Percentiles rank a stretch among this genome's conserved stretches.
These are phyloP conservation scores for Vitis rupestris DNA, from an alignment of 164 flowering plant genomes.

Conservation along the genomic window DNA sequence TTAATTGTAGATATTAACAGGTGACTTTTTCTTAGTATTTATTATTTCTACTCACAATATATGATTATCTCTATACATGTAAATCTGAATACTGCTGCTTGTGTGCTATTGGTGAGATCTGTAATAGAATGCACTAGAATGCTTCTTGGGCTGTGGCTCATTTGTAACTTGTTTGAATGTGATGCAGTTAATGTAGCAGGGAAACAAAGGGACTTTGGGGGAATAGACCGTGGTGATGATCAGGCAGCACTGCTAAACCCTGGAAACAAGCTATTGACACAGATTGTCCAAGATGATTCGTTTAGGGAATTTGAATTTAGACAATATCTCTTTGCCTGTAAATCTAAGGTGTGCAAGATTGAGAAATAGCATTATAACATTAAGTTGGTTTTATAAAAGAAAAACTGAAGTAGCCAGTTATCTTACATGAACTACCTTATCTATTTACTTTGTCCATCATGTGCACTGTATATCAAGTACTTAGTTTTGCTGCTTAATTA, in stretches of 20 bases:
- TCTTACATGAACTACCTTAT: background rate
- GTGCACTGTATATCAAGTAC: too few species aligned
- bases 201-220: constrained; percentile 84
- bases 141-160: background rate
- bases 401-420: background rate
- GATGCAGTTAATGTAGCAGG: constrained; percentile 65
- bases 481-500: too few species aligned
- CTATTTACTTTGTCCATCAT: background rate
- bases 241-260: constrained; percentile 80
- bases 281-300: constrained; percentile 92
- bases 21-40: too few species aligned
- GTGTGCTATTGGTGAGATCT: background rate
- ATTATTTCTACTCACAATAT: too few species aligned
- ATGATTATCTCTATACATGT: too few species aligned
- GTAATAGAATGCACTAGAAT: background rate
- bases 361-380: background rate
- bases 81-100: too few species aligned
- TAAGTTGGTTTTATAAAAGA: background rate
- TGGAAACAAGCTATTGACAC: constrained; percentile 66
- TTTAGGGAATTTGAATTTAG: constrained; percentile 97
- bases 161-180: background rate
- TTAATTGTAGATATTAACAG: too few species aligned
- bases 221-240: constrained; percentile 81
- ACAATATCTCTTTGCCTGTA: constrained; percentile 96
- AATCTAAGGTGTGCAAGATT: constrained; percentile 66